Evolutionary conservation across 441 rosid genomes (phyloP).

Genomic region (Macaranga tanarius): DNA sequence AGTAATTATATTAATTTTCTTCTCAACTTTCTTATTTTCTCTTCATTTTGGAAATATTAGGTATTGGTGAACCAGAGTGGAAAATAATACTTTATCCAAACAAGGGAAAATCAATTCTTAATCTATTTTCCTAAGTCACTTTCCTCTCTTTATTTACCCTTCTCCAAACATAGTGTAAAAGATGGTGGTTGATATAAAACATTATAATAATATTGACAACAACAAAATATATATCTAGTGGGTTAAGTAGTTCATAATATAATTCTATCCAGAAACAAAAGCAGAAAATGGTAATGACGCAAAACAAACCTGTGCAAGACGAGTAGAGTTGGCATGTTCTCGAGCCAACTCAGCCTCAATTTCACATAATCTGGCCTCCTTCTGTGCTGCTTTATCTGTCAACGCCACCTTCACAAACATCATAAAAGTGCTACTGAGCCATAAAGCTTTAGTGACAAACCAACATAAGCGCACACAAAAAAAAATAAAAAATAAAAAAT

Average conservation of each 20-base stretch:
- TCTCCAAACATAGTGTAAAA: too few species aligned
- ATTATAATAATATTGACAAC: background rate
- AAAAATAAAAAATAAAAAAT: background rate
- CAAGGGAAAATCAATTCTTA: too few species aligned
- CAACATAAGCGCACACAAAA: background rate
- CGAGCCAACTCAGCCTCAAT: conserved; percentile 69
- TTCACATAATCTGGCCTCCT: conserved; percentile 68
- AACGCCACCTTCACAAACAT: conserved; percentile 50
- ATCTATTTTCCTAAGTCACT: too few species aligned
- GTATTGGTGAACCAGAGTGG: too few species aligned
- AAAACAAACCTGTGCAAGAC: conserved; percentile 66
- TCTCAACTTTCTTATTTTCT: too few species aligned
- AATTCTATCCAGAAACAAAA: background rate
- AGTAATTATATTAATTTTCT: too few species aligned
- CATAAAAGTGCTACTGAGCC: background rate
- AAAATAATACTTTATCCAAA: too few species aligned
- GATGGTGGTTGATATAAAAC: background rate
- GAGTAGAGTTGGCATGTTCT: conserved; percentile 57
- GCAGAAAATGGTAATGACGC: background rate
- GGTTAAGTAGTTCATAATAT: background rate
- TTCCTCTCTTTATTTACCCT: too few species aligned
- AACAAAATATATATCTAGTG: background rate
- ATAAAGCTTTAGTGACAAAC: background rate
- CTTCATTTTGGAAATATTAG: too few species aligned
- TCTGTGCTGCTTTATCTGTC: conserved; percentile 61